Evolutionary conservation across 768 basidiomycete genomes (phyloP), one percentile per base, ranked within the genome.

Genomic region (Auriculariales sp.): DNA sequence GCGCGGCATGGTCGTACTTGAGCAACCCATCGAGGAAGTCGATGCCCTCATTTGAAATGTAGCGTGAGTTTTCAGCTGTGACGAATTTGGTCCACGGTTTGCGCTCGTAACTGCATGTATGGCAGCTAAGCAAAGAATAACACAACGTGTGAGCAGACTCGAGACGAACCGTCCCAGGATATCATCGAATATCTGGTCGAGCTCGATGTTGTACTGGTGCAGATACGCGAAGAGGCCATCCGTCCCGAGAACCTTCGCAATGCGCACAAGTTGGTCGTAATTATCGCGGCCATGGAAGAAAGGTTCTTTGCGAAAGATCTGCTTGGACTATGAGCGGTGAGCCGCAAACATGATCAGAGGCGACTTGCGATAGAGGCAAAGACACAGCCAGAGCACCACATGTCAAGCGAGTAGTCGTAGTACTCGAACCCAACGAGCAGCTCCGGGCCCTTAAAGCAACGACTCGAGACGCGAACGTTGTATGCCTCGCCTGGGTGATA

Each of bases 341-440:
- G 9, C 35, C 29, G 36, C n/a, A n/a, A 17, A 10, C 19, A 25
- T 27, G 1, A 46, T 17, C n/a, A n/a, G n/a, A n/a, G n/a, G n/a
- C n/a, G n/a, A 59, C 74, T 53, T 49, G 81, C 81, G 79, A 83
- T 83, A 28, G 76, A 73, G 3, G 80, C 82, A 52, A 81, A 74
- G 75, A 82, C 83, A 62, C 81, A 83, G 15, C 81, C 81, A 50
- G 81, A 64, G 62, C 75, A 77, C 81, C 81, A 84, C 64, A 84
- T 71, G 55, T 83, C 81, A 32, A 83, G 67, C 55, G 74, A 76
- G 58, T 82, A 82, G 62, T 83, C 80, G 58, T 83, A 83, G 51
- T 71, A 71, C 56, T 80, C 81, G 67, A 77, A 81, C 54, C 80
- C 78, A 52, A 83, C 79, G 39, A 83, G 66, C 33, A 83, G 61